Evolutionary conservation across 2,329 filamentous ascomycete genomes (phyloP).

Genomic region (Fusarium albidum): DNA sequence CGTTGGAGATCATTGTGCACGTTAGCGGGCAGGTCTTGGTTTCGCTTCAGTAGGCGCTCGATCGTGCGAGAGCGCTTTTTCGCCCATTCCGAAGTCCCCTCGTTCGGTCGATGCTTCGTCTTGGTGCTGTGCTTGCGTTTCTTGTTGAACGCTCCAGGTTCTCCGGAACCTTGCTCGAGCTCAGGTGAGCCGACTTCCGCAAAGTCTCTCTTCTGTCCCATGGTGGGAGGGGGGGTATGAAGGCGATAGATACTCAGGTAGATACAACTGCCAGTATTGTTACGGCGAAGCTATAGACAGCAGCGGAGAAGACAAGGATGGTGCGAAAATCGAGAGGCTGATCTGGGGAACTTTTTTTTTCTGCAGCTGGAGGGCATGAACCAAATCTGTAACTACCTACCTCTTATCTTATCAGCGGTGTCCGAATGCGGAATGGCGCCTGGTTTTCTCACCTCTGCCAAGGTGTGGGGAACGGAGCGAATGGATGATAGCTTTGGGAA

Average conservation of each 20-base stretch:
- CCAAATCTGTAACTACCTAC: constrained; percentile 13
- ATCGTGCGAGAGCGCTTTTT: constrained; percentile 78
- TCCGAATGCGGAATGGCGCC: constrained; percentile 29
- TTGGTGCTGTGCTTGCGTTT: constrained; percentile 46
- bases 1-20: constrained; percentile 75
- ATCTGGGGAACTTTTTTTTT: constrained; percentile 36
- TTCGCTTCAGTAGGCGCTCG: constrained; percentile 68
- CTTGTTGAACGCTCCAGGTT: constrained; percentile 36
- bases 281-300: not conserved
- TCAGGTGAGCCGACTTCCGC: constrained; percentile 40
- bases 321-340: not conserved
- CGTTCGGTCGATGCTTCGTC: constrained; percentile 53
- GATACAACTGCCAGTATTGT: not conserved
- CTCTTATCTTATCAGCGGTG: constrained; percentile 38
- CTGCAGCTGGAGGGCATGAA: constrained; percentile 19
- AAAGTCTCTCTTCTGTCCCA: constrained; percentile 45
- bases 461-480: constrained; percentile 11
- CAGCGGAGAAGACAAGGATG: not conserved
- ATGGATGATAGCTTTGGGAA: constrained; percentile 16
- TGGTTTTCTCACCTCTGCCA: constrained; percentile 3
- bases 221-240: constrained; percentile 8
- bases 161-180: constrained; percentile 35
- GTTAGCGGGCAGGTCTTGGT: constrained; percentile 71
- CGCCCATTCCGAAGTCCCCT: constrained; percentile 64
- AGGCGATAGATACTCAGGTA: not conserved